Base-by-base conservation (phyloP, 352 stramenopile genomes). In the Phytophthora quininea region DNA sequence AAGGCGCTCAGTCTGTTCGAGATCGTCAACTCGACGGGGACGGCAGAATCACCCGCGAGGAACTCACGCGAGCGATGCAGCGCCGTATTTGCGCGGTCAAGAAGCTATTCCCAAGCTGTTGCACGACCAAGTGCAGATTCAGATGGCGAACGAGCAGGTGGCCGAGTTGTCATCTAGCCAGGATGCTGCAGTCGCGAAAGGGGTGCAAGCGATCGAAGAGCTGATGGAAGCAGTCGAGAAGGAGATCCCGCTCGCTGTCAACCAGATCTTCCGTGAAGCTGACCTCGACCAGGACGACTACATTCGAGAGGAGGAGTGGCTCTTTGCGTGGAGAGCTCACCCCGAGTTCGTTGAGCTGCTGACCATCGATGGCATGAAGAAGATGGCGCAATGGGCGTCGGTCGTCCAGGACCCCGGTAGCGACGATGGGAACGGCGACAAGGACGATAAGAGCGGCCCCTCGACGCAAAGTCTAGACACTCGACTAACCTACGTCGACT, bases 351-450 rank as follows among this genome's bases (percentile, higher is more conserved):
- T 95, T 5, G 87, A 95, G 63, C 70, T 95, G 46, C 76, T 95
- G 76, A 93, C 87, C 1, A 91, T 95, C 52, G 87, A 95, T 50
- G 87, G 84, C 14, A 91, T 95, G 84, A 90, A 90, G 57, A 95
- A 95, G 58, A 84, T 95, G 53, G 81, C 83, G 29, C 83, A 92
- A 54, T 91, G 84, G 84, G 84, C 84, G 10, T 88, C 83, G 0
- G 80, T 91, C 24, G 83, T 91, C 3, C 72, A 75, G 10, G 35
- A 40, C 35, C 6, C 35, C 30, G 64, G 59, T 14, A 71, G 53
- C 7, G 67, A 64, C 29, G 65, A 77, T 14, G 60, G 64, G 27
- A 49, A 67, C 27, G 53, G 62, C 30, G 63, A 79, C 10, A 69
- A 69, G 3, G 67, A 83, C 33, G 70, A 74, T n/a, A 71, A 81